Conservation (phyloP, 768 basidiomycete genomes). For the Leccinum rimulosum region DNA sequence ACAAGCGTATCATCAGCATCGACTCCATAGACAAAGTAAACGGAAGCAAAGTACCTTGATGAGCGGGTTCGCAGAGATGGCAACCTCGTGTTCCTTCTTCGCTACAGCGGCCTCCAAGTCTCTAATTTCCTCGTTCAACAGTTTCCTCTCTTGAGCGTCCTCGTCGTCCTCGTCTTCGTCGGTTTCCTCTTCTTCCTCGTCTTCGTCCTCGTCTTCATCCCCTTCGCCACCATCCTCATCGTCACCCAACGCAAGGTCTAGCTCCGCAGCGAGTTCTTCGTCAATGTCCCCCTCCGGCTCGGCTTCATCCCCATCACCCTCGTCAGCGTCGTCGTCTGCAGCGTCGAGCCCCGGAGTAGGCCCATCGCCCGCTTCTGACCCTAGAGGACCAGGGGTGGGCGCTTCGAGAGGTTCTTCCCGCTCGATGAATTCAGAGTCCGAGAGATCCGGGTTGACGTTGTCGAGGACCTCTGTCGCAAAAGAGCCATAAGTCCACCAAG, state of each 20-base stretch:
- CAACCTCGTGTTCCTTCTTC: constrained; percentile 82
- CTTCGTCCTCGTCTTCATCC: constrained; percentile 64
- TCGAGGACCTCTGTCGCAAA: constrained; percentile 68
- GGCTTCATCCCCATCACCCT: constrained; percentile 55
- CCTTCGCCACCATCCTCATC: constrained; percentile 63
- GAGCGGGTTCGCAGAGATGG: constrained; percentile 80
- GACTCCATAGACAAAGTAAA: neutral
- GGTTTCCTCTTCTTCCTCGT: constrained; percentile 44
- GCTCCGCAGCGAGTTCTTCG: constrained; percentile 83
- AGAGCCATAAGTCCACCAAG: neutral
- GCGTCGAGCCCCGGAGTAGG: constrained; percentile 52
- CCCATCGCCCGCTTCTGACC: constrained; percentile 64
- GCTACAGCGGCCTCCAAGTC: constrained; percentile 86
- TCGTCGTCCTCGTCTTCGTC: constrained; percentile 83
- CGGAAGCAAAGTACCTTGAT: constrained; percentile 56
- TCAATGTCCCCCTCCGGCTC: constrained; percentile 81
- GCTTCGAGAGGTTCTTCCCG: constrained; percentile 59
- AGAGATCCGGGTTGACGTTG: constrained; percentile 87
- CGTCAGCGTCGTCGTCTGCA: constrained; percentile 60
- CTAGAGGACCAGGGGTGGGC: constrained; percentile 65
- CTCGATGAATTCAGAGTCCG: constrained; percentile 85
- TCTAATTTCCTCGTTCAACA: constrained; percentile 85
- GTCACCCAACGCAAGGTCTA: constrained; percentile 76
- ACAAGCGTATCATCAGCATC: constrained; percentile 1
- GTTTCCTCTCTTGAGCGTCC: constrained; percentile 69